These are phyloP conservation scores for Cryptococcus sp. DNA, from an alignment of 1,284 basidiomycete species.

Conservation along the genomic window DNA sequence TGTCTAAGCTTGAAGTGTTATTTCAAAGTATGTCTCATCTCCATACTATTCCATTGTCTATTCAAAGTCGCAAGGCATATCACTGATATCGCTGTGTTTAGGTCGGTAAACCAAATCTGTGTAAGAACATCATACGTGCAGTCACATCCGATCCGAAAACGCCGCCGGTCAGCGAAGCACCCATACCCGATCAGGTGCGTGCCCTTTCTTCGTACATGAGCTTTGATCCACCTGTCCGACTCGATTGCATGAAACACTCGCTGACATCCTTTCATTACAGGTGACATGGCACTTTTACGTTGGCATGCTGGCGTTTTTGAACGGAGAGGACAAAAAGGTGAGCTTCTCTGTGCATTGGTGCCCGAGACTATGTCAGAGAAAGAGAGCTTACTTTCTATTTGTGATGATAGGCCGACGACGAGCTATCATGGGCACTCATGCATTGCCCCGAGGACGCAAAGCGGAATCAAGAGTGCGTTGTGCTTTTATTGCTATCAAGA, in stretches of 20 bases:
- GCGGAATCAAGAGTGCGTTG: slow-evolving; percentile 75
- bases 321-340: slow-evolving; percentile 84
- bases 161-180: slow-evolving; percentile 72
- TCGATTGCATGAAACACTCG: slow-evolving; percentile 1
- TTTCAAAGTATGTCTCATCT: slow-evolving; percentile 67
- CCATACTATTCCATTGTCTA: neutral
- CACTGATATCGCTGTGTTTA: slow-evolving; percentile 41
- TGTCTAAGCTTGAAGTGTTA: slow-evolving; percentile 90
- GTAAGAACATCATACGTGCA: slow-evolving; percentile 88
- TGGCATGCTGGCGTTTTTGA: slow-evolving; percentile 89
- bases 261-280: slow-evolving; percentile 19
- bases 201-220: slow-evolving; percentile 11
- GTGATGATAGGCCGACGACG: slow-evolving; percentile 68
- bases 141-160: slow-evolving; percentile 82
- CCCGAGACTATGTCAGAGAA: neutral
- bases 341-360: slow-evolving; percentile 8
- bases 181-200: slow-evolving; percentile 79
- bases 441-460: slow-evolving; percentile 69
- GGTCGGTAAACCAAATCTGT: slow-evolving; percentile 86
- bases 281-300: slow-evolving; percentile 91
- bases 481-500: neutral
- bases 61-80: neutral
- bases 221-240: neutral
- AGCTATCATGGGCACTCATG: slow-evolving; percentile 78
- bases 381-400: slow-evolving; percentile 5